These are phyloP conservation scores for Yamadazyma dendronema DNA, from an alignment of 1,139 yeast genomes.

Conservation along the genomic window DNA sequence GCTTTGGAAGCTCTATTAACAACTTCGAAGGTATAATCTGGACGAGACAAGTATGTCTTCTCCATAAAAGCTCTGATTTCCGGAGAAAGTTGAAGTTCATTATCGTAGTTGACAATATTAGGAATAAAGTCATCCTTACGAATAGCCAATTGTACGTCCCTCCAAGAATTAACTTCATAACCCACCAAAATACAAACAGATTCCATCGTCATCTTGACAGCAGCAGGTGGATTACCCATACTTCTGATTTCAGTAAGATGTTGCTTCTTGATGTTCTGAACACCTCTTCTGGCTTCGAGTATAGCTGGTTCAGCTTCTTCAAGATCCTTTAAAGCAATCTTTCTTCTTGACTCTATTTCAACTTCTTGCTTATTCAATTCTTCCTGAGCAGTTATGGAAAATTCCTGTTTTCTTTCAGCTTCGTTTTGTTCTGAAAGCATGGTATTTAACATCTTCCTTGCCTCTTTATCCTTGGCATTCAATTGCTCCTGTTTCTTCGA, in stretches of 20 bases:
- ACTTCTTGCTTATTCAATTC: constrained; percentile 68
- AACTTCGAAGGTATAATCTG: constrained; percentile 66
- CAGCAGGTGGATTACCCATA: constrained; percentile 88
- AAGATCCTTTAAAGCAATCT: constrained; percentile 59
- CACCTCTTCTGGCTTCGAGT: constrained; percentile 80
- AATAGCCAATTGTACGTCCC: constrained; percentile 78
- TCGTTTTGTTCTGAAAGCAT: constrained; percentile 91
- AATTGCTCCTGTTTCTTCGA: constrained; percentile 54
- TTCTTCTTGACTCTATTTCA: constrained; percentile 56
- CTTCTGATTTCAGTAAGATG: constrained; percentile 88
- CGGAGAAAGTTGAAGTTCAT: constrained; percentile 55
- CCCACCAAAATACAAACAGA: constrained; percentile 85
- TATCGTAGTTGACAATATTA: constrained; percentile 73
- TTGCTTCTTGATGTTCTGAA: constrained; percentile 86
- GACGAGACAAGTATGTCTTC: constrained; percentile 54
- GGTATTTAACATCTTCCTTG: constrained; percentile 65
- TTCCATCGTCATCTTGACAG: constrained; percentile 82
- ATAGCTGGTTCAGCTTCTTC: constrained; percentile 83
- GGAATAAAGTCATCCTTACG: constrained; percentile 87
- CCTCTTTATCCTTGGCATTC: constrained; percentile 60
- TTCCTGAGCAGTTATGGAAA: constrained; percentile 73
- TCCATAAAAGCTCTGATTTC: constrained; percentile 59
- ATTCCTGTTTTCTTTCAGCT: constrained; percentile 86
- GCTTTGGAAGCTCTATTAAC: constrained; percentile 93
- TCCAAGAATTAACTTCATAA: constrained; percentile 67